phyloP scores from a whole-genome alignment of 2,329 filamentous ascomycete species.

The Botrytis deweyae region DNA sequence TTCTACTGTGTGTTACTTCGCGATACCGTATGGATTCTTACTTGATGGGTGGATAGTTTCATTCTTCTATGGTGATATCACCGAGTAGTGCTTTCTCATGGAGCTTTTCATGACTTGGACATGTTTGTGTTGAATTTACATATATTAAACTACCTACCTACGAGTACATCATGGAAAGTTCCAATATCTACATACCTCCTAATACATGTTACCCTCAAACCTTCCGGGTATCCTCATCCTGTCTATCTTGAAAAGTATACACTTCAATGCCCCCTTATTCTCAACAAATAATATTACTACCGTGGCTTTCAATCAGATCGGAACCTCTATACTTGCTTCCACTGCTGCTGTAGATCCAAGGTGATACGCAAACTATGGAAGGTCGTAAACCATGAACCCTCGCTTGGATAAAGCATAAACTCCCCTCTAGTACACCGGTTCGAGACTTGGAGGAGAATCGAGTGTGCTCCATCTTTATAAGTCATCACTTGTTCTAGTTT shows the following conservation, averaged over 20 bases:
- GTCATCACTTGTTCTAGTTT: background rate
- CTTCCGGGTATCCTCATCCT: background rate
- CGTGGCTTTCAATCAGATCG: slow-evolving; percentile 86
- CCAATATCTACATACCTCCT: background rate
- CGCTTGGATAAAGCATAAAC: background rate
- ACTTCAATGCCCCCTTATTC: slow-evolving; percentile 36
- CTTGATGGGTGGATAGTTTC: background rate
- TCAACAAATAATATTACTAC: slow-evolving; percentile 85
- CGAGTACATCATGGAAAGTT: background rate
- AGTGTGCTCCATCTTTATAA: background rate
- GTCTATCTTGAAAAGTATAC: background rate
- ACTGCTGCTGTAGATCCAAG: slow-evolving; percentile 55
- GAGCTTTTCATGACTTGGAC: background rate
- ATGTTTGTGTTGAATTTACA: background rate
- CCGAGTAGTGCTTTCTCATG: background rate
- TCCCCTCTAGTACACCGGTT: background rate
- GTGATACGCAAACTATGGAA: background rate
- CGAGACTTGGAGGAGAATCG: background rate
- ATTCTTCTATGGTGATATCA: background rate
- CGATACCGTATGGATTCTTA: background rate
- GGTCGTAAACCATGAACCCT: background rate
- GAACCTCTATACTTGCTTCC: slow-evolving; percentile 86
- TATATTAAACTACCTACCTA: background rate
- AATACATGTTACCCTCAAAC: background rate
- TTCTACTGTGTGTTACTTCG: background rate